phyloP scores from a whole-genome alignment of 345 rosid genomes.

The Rubroshorea leprosula region DNA sequence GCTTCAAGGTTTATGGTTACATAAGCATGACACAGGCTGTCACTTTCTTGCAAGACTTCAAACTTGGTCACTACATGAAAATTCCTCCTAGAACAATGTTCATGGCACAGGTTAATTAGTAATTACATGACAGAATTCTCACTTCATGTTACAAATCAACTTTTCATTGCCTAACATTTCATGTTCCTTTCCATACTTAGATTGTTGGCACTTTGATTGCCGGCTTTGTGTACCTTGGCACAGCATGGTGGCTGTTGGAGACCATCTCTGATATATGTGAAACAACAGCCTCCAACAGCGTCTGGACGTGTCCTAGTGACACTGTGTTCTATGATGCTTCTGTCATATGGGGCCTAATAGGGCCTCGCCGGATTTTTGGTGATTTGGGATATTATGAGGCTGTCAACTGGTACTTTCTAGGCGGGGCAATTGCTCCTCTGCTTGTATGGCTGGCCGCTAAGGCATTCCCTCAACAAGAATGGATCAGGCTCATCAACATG shows the following conservation, averaged over 20 bases:
- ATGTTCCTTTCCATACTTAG: constrained; percentile 24
- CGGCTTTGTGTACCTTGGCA: constrained; percentile 62
- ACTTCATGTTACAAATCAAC: neutral
- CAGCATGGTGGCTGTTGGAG: constrained; percentile 99
- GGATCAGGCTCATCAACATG: constrained; percentile 90
- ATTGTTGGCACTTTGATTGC: constrained; percentile 86
- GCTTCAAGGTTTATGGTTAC: constrained; percentile 96
- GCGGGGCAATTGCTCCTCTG: constrained; percentile 67
- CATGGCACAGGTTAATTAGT: constrained; percentile 77
- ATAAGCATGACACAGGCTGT: constrained; percentile 91
- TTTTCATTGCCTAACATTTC: neutral
- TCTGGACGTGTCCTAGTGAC: constrained; percentile 91
- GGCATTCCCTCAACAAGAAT: constrained; percentile 67
- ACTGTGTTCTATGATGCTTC: constrained; percentile 93
- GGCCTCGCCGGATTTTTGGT: constrained; percentile 89
- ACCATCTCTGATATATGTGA: constrained; percentile 76
- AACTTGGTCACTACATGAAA: constrained; percentile 98
- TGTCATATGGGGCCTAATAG: constrained; percentile 90
- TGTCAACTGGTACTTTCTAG: constrained; percentile 87
- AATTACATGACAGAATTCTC: neutral
- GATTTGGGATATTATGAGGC: constrained; percentile 69
- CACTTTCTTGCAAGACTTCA: constrained; percentile 89
- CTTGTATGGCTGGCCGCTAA: constrained; percentile 77
- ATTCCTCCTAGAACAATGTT: constrained; percentile 96
- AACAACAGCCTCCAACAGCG: constrained; percentile 48